A percentile compares a stretch with the other conserved stretches of the same genome.
Evolutionary conservation across 192 early-diverging fungal genomes (phyloP).

Genomic region (Tieghemiomyces parasiticus): DNA sequence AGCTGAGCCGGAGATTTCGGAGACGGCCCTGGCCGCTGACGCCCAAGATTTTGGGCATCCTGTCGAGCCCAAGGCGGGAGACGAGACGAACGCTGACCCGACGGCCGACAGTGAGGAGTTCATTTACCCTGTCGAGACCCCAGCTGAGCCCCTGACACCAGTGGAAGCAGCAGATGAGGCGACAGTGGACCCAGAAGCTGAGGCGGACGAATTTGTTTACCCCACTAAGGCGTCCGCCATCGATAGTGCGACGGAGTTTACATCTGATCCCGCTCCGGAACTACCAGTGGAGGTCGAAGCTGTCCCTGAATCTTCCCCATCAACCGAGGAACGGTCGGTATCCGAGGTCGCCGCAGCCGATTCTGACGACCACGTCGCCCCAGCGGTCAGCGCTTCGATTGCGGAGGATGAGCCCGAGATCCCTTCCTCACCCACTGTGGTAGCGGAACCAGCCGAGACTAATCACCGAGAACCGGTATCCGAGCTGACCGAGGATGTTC

Average conservation of each 20-base stretch:
- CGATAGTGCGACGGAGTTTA: conserved; percentile 25
- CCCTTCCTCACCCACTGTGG: background rate
- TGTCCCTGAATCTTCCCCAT: background rate
- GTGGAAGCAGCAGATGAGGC: conserved; percentile 3
- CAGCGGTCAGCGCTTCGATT: background rate
- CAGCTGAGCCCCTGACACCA: background rate
- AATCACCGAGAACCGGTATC: background rate
- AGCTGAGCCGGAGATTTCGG: background rate
- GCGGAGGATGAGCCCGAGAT: background rate
- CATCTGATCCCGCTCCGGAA: conserved; percentile 4
- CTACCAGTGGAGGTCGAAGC: conserved; percentile 3
- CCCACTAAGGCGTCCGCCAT: conserved; percentile 22
- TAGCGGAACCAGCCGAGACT: background rate
- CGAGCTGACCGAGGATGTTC: background rate
- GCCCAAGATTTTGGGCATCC: conserved; percentile 1
- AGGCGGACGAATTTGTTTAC: conserved; percentile 26
- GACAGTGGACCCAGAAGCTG: conserved; percentile 9
- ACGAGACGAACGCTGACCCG: conserved; percentile 5
- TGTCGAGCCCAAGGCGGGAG: background rate
- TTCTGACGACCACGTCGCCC: background rate
- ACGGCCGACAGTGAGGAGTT: background rate
- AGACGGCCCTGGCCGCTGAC: background rate
- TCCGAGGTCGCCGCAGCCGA: conserved; percentile 23
- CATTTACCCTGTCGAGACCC: background rate
- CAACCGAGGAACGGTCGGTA: background rate